Percentiles rank a stretch among this genome's conserved stretches.
These are phyloP conservation scores for Eutrema heterophyllum DNA, from an alignment of 345 rosid genomes.

Conservation along the genomic window DNA sequence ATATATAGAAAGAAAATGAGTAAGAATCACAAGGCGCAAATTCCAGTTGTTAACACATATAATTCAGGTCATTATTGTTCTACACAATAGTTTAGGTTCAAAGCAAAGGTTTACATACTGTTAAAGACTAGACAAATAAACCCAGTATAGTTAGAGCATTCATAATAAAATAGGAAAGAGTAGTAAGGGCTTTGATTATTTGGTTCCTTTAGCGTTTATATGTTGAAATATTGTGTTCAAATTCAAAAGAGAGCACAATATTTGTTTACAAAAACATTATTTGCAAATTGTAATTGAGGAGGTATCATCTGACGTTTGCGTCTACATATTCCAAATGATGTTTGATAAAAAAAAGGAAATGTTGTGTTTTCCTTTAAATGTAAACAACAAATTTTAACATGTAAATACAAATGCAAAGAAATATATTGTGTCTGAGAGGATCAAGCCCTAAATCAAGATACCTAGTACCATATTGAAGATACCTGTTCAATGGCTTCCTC, in stretches of 20 bases:
- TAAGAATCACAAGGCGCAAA: not conserved
- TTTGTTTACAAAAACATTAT: not conserved
- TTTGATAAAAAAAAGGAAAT: not conserved
- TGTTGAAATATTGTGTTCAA: not conserved
- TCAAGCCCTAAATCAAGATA: slow-evolving; percentile 16
- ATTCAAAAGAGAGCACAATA: not conserved
- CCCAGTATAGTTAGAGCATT: not conserved
- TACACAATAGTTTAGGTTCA: not conserved
- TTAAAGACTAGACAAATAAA: not conserved
- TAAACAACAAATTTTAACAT: not conserved
- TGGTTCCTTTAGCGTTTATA: not conserved
- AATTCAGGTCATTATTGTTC: not conserved
- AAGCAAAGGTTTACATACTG: not conserved
- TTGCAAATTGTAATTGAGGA: not conserved
- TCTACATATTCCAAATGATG: not conserved
- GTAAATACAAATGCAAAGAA: not conserved
- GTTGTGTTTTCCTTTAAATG: not conserved
- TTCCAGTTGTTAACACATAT: not conserved
- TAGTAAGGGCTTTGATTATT: not conserved
- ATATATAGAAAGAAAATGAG: not conserved
- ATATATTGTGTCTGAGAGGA: not conserved
- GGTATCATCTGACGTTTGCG: not conserved
- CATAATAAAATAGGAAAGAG: not conserved
- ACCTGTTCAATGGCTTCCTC: slow-evolving; percentile 99
- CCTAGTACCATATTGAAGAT: slow-evolving; percentile 33